Conservation (phyloP, 2,329 filamentous ascomycete species). For the Colletotrichum magnum region DNA sequence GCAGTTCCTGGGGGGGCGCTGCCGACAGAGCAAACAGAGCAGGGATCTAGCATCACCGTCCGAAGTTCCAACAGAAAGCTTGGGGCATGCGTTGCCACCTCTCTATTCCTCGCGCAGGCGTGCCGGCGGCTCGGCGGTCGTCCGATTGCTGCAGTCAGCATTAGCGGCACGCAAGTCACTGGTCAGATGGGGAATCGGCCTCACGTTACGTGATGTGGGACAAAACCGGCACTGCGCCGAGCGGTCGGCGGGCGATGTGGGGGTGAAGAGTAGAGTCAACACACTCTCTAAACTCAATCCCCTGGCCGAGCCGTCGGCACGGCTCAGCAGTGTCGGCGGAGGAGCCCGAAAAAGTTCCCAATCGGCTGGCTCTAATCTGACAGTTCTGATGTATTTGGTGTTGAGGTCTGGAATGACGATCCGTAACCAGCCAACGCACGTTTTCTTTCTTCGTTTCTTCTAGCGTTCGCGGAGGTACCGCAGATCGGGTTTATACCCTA, state of each 20-base stretch:
- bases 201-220: background rate
- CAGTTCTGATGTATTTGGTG: too few species aligned
- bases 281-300: background rate
- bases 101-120: background rate
- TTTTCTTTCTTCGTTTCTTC: too few species aligned
- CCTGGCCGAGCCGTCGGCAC: too few species aligned
- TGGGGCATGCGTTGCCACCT: slow-evolving; percentile 19
- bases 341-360: background rate
- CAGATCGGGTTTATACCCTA: too few species aligned
- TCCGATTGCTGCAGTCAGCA: background rate
- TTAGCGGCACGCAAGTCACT: background rate
- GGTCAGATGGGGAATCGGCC: background rate
- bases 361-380: background rate
- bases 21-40: background rate
- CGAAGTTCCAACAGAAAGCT: slow-evolving; percentile 12
- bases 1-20: background rate
- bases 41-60: background rate
- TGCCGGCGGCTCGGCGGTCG: slow-evolving; percentile 23
- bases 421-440: too few species aligned
- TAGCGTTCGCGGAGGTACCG: too few species aligned
- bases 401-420: background rate
- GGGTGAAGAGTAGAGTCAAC: background rate
- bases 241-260: background rate
- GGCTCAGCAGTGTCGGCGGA: too few species aligned
- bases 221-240: background rate